Evolutionary conservation across 2,329 filamentous ascomycete species (phyloP).

Genomic region (Thielaviopsis punctulata): DNA sequence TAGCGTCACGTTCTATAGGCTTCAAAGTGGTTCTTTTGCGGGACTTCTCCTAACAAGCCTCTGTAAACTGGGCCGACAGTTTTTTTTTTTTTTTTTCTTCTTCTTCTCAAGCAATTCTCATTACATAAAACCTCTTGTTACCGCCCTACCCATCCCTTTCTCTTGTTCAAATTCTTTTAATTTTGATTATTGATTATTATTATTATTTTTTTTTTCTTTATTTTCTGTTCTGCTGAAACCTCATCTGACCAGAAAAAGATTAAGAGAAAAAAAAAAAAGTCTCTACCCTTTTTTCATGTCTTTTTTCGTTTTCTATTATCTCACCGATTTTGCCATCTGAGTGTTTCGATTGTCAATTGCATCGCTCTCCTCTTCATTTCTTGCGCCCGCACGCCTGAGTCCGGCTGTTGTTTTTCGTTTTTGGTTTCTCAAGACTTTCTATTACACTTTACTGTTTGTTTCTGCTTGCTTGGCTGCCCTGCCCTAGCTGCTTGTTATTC

Average conservation of each 20-base stretch:
- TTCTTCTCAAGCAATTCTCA: background rate
- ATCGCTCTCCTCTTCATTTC: conserved; percentile 4
- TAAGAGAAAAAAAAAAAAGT: too few relatives aligned
- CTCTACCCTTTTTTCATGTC: too few relatives aligned
- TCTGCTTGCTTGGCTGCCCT: background rate
- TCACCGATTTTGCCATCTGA: conserved; percentile 6
- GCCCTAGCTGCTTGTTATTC: background rate
- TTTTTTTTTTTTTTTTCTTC: too few relatives aligned
- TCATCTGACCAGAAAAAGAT: too few relatives aligned
- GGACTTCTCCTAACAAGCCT: background rate
- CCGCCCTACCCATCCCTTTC: conserved; percentile 1
- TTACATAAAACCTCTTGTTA: background rate
- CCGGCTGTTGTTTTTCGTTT: background rate
- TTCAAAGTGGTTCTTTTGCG: background rate
- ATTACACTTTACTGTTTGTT: background rate
- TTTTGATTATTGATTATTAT: background rate
- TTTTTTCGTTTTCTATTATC: conserved; percentile 8
- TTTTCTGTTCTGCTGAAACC: background rate
- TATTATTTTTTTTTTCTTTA: background rate
- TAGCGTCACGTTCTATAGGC: background rate
- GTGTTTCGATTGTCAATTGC: conserved; percentile 10
- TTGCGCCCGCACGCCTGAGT: background rate
- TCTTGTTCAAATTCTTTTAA: background rate
- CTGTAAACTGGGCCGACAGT: background rate
- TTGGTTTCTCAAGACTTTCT: background rate